These are phyloP conservation scores for Lineolata rhizophorae DNA, from an alignment of 495 filamentous ascomycete genomes.

Conservation along the genomic window DNA sequence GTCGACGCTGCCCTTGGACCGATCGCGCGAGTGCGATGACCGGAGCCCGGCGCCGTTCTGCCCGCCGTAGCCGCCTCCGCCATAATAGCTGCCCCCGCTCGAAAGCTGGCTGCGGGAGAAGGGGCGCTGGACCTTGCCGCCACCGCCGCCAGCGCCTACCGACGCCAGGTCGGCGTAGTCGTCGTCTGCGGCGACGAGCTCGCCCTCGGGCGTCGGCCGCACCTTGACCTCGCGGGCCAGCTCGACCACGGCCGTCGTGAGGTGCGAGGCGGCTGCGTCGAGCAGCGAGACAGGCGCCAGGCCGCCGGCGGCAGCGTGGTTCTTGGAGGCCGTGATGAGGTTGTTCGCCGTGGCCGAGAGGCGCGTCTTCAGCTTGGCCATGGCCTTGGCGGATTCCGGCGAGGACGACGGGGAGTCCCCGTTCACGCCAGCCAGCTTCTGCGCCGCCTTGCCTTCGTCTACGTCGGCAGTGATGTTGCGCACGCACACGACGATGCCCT, in stretches of 20 bases:
- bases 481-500: constrained; percentile 55
- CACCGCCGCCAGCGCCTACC: not conserved
- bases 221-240: constrained; percentile 69
- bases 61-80: no score
- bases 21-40: not conserved
- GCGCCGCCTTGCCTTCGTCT: constrained; percentile 14
- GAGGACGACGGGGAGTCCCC: constrained; percentile 22
- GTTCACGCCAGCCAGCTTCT: constrained; percentile 7
- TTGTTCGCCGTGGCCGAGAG: constrained; percentile 89
- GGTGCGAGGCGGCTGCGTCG: constrained; percentile 86
- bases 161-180: constrained; percentile 16
- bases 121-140: not conserved
- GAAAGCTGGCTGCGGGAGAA: no score
- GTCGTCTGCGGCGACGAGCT: constrained; percentile 36
- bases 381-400: constrained; percentile 27
- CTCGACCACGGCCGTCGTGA: constrained; percentile 69
- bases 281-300: constrained; percentile 87
- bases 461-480: constrained; percentile 63
- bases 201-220: constrained; percentile 44
- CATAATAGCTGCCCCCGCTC: no score
- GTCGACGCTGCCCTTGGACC: not conserved
- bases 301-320: constrained; percentile 57
- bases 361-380: constrained; percentile 47
- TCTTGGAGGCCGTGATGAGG: constrained; percentile 80
- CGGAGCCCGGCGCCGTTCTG: no score